phyloP scores from a whole-genome alignment of 2,329 filamentous ascomycete species.

The Dactylellina sp. region DNA sequence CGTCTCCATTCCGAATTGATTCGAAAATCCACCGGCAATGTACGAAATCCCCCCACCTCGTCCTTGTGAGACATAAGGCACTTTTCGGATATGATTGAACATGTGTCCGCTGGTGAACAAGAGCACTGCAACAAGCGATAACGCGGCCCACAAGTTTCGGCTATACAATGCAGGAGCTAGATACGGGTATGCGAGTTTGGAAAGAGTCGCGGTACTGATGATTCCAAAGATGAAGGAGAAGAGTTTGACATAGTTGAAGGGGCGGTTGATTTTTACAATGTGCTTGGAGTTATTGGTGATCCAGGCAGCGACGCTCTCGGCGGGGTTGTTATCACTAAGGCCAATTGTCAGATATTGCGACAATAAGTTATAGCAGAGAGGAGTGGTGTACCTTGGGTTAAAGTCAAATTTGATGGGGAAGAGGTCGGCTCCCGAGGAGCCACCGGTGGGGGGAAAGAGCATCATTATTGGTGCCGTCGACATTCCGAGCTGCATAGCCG shows the following conservation, averaged over 20 bases:
- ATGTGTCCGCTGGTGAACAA: slow-evolving; percentile 97
- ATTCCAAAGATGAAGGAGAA: slow-evolving; percentile 75
- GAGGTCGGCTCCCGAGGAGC: slow-evolving; percentile 66
- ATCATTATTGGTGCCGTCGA: slow-evolving; percentile 93
- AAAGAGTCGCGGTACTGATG: slow-evolving; percentile 76
- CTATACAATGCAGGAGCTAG: slow-evolving; percentile 84
- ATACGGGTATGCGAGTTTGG: slow-evolving; percentile 80
- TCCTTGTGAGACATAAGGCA: slow-evolving; percentile 89
- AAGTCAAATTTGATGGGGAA: slow-evolving; percentile 80
- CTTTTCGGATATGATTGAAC: slow-evolving; percentile 98
- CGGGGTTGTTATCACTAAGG: slow-evolving; percentile 51
- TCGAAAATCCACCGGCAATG: slow-evolving; percentile 91
- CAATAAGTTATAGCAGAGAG: too few relatives aligned
- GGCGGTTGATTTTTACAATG: slow-evolving; percentile 81
- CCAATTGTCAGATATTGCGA: too few relatives aligned
- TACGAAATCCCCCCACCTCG: slow-evolving; percentile 88
- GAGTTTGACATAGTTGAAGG: slow-evolving; percentile 86
- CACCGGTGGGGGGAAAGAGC: slow-evolving; percentile 82
- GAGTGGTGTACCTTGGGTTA: slow-evolving; percentile 67
- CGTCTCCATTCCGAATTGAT: slow-evolving; percentile 91
- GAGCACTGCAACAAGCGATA: slow-evolving; percentile 88
- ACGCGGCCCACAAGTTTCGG: slow-evolving; percentile 91
- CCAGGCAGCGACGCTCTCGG: slow-evolving; percentile 69
- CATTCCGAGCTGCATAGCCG: slow-evolving; percentile 76
- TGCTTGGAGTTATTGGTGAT: slow-evolving; percentile 81